Base-by-base conservation (phyloP, 2,329 filamentous ascomycete species). In the Byssoonygena ceratinophila region DNA sequence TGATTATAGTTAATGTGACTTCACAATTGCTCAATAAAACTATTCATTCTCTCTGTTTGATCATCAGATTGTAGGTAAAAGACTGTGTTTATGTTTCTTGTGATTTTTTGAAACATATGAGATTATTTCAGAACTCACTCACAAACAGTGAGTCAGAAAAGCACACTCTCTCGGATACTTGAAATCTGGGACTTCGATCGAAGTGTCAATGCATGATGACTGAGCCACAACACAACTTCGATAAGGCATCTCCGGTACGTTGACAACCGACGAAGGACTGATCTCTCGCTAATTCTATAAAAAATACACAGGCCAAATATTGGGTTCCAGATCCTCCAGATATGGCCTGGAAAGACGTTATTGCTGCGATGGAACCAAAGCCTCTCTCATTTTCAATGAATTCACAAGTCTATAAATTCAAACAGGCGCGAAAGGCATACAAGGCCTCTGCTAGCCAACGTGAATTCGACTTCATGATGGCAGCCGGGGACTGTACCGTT, bases 401-500 rank as follows among this genome's bases (percentile, higher is more conserved):
- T 41, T 55, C 54, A 20, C 45, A 51, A 31, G 40, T 55, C 46
- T 55, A 51, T 32, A 53, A 49, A 40, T 53, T 55, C 32, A 51
- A 46, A 32, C 14, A 54, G 14, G 47, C 46, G 43, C 29, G 16
- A 54, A 51, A 51, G 39, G 52, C 36, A 27, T 51, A 51, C 46
- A 54, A 54, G 47, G 8, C 32, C 40, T 9, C 39, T 27, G 46
- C 46, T 48, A 51, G 32, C 32, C 54, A 55, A 46, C 45, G 46
- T 37, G 54, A 53, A 53, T 53, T 45, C 23, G 50, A 55, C 32
- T 40, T 55, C 20, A 39, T 55, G 39, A 29, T 45, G 25, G 50
- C 20, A 44, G 52, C 46, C 40, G 46, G 46, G 16, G 46, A 54
- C 23, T 51, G 52, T 46, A 41, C 47, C 27, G 43, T 54, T 40